A percentile compares a stretch with the other conserved stretches of the same genome.
Conservation (phyloP, 1,139 yeast genomes). For the Geotrichum siamense region DNA sequence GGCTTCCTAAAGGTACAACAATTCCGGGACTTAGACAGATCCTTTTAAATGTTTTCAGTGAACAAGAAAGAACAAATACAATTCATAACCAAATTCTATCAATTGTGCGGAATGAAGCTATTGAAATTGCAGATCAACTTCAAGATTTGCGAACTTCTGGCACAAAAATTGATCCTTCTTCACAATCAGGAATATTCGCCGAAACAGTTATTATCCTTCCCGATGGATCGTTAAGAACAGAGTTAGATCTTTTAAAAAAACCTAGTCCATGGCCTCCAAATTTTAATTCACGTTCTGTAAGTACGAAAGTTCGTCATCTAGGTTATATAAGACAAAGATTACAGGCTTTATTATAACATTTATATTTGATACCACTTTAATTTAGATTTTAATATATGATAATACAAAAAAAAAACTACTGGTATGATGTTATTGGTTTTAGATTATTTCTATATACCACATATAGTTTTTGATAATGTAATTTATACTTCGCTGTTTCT, state of each 20-base stretch:
- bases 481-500: too few species aligned
- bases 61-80: conserved; percentile 52
- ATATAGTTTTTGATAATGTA: too few species aligned
- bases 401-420: too few species aligned
- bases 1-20: conserved; percentile 54
- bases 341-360: neutral
- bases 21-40: conserved; percentile 60
- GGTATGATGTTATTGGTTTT: too few species aligned
- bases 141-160: conserved; percentile 41
- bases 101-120: conserved; percentile 56
- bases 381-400: too few species aligned
- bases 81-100: conserved; percentile 54
- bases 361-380: too few species aligned
- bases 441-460: too few species aligned
- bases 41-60: conserved; percentile 54
- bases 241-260: conserved; percentile 29
- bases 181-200: conserved; percentile 17
- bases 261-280: conserved; percentile 12
- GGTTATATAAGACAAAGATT: conserved; percentile 11
- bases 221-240: conserved; percentile 25
- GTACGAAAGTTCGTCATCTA: conserved; percentile 13
- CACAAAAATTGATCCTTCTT: conserved; percentile 32
- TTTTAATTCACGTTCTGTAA: conserved; percentile 7
- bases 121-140: conserved; percentile 38
- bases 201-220: conserved; percentile 20